Evolutionary conservation across 148 eudicot species (phyloP).

Genomic region (Oxyria digyna): DNA sequence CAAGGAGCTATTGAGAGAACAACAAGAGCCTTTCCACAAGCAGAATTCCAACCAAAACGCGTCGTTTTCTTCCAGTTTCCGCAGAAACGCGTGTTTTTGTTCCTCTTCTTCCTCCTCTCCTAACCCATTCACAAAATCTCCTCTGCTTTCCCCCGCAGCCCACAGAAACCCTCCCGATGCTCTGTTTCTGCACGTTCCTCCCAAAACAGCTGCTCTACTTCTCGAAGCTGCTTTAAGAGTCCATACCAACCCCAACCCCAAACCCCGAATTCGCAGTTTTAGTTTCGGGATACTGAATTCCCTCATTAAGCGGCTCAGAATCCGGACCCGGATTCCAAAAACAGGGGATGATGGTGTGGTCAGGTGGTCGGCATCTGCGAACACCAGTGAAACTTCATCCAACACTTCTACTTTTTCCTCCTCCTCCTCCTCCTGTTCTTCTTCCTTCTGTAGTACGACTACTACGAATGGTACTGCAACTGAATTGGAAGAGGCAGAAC

Average conservation of each 20-base stretch:
- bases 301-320: neutral
- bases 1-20: slow-evolving; percentile 22
- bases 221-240: slow-evolving; percentile 6
- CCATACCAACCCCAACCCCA: neutral
- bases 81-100: neutral
- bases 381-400: neutral
- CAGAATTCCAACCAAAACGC: neutral
- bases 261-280: neutral
- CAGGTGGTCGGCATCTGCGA: neutral
- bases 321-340: neutral
- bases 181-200: slow-evolving; percentile 7
- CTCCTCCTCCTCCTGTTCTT: neutral
- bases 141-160: neutral
- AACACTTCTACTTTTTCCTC: neutral
- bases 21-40: slow-evolving; percentile 24
- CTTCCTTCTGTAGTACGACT: neutral
- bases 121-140: neutral
- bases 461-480: neutral
- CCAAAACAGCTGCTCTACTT: slow-evolving; percentile 6
- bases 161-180: neutral
- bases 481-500: neutral
- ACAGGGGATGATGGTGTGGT: neutral
- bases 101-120: neutral
- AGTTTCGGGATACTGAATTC: neutral
- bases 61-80: slow-evolving; percentile 1